Percentiles rank a stretch among this genome's conserved stretches.
phyloP scores from a whole-genome alignment of 116 monocot genomes.

The Phalaenopsis hybrid region DNA sequence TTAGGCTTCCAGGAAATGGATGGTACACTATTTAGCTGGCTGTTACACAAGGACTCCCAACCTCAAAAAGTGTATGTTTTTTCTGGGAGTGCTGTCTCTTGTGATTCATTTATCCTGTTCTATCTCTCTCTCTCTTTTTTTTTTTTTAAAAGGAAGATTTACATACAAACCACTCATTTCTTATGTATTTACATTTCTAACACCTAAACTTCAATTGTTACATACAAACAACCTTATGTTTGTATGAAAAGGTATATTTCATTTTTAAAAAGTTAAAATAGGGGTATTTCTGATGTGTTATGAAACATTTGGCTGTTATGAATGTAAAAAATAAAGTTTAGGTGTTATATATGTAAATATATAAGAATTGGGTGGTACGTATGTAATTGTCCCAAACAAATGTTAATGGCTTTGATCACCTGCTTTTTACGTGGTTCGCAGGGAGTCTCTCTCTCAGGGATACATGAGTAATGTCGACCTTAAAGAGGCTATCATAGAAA shows the following conservation, averaged over 20 bases:
- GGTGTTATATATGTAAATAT: too few species aligned
- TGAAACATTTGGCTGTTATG: too few species aligned
- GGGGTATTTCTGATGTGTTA: too few species aligned
- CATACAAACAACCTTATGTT: too few species aligned
- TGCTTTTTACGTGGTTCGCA: conserved; percentile 12
- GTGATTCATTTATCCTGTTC: background rate
- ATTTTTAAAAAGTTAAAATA: too few species aligned
- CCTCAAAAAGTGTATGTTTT: conserved; percentile 40
- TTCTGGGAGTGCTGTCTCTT: background rate
- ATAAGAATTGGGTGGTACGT: too few species aligned
- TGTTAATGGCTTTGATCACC: background rate
- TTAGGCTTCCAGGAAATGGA: conserved; percentile 15
- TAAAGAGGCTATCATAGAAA: conserved; percentile 47
- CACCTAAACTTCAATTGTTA: too few species aligned
- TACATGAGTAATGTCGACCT: conserved; percentile 91
- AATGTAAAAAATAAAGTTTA: too few species aligned
- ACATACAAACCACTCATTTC: too few species aligned
- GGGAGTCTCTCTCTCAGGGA: conserved; percentile 41
- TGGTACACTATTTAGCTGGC: conserved; percentile 15
- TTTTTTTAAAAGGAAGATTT: background rate
- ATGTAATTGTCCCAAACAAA: background rate
- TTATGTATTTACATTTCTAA: too few species aligned
- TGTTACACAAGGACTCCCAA: conserved; percentile 29
- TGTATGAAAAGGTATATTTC: too few species aligned
- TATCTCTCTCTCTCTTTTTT: background rate